Conservation (phyloP, 2,329 filamentous ascomycete genomes). For the Penicillium sp. region DNA sequence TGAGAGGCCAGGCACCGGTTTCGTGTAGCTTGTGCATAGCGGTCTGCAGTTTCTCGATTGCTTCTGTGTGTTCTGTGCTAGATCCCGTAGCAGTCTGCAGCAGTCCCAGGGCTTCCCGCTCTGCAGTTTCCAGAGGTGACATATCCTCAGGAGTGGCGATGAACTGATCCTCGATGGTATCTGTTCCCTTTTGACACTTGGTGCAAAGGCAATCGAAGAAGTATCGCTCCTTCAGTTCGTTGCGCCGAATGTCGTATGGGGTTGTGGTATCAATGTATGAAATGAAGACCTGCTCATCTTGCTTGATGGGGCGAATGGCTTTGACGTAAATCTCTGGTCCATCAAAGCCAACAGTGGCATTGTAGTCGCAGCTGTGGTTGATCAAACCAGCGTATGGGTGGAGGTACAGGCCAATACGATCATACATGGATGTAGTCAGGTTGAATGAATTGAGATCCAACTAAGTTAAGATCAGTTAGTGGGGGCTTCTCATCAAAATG, state of each 20-base stretch:
- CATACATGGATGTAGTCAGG: constrained; percentile 56
- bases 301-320: constrained; percentile 54
- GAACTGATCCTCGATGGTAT: constrained; percentile 23
- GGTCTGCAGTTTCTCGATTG: constrained; percentile 38
- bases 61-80: constrained; percentile 26
- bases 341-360: constrained; percentile 61
- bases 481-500: no score
- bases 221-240: constrained; percentile 57
- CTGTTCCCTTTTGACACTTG: constrained; percentile 46
- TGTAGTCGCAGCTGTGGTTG: constrained; percentile 66
- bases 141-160: constrained; percentile 11
- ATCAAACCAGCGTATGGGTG: constrained; percentile 57
- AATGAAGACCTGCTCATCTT: constrained; percentile 61
- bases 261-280: constrained; percentile 63
- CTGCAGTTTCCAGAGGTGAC: constrained; percentile 17
- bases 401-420: constrained; percentile 61
- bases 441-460: constrained; percentile 62
- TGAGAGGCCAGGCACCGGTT: constrained; percentile 48
- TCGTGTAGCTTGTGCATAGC: constrained; percentile 45
- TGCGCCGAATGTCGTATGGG: constrained; percentile 53
- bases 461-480: constrained; percentile 32
- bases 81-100: constrained; percentile 24
- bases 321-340: constrained; percentile 53
- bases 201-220: constrained; percentile 61
- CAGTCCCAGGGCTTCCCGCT: constrained; percentile 26